Conservation (phyloP, 2,329 filamentous ascomycete genomes). For the Phaeosphaeriaceae sp. region DNA sequence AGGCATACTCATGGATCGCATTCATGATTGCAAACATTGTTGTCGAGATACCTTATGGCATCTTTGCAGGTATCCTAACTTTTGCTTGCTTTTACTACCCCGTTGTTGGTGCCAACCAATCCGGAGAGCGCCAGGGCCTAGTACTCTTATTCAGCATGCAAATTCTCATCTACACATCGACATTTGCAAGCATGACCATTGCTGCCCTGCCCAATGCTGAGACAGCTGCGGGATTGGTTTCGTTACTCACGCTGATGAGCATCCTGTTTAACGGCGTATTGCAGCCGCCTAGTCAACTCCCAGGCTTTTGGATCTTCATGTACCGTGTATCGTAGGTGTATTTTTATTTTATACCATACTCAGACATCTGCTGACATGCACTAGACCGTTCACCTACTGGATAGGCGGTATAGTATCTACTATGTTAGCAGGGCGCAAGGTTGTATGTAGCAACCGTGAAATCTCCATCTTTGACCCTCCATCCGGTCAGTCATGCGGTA, state of each 20-base stretch:
- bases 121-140: constrained; percentile 58
- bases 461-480: constrained; percentile 51
- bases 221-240: constrained; percentile 68
- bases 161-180: constrained; percentile 73
- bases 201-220: constrained; percentile 72
- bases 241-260: constrained; percentile 64
- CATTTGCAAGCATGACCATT: constrained; percentile 77
- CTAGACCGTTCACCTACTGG: constrained; percentile 68
- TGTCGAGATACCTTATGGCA: constrained; percentile 73
- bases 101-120: constrained; percentile 47
- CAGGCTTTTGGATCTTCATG: constrained; percentile 81
- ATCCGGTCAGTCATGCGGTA: constrained; percentile 48
- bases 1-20: constrained; percentile 76
- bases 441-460: constrained; percentile 57
- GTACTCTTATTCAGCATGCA: constrained; percentile 69
- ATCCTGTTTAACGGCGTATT: constrained; percentile 61
- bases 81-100: constrained; percentile 72
- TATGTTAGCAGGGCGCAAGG: constrained; percentile 53
- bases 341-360: too few relatives aligned
- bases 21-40: constrained; percentile 75
- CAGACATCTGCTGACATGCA: neutral
- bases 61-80: constrained; percentile 67
- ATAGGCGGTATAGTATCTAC: constrained; percentile 49
- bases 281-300: constrained; percentile 63
- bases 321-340: constrained; percentile 61